Percentiles rank a stretch among this genome's conserved stretches.
These are phyloP conservation scores for Cytospora leucostoma DNA, from an alignment of 2,329 filamentous ascomycete genomes.

Conservation along the genomic window DNA sequence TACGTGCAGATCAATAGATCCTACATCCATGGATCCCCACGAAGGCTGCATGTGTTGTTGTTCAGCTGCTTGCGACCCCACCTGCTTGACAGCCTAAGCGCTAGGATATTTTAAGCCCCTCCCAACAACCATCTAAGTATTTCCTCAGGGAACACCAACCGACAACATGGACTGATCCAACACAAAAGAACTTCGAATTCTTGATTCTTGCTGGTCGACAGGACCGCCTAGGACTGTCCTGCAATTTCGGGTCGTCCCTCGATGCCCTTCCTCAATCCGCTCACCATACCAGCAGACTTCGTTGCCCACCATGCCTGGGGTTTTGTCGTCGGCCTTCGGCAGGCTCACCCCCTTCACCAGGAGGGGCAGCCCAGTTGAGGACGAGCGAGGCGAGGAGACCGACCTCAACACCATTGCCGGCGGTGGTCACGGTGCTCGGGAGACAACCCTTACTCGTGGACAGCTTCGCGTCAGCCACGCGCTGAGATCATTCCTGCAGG, in stretches of 20 bases:
- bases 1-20: conserved; percentile 3
- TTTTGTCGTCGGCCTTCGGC: conserved; percentile 31
- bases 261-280: background rate
- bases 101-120: conserved; percentile 16
- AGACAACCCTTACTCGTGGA: conserved; percentile 49
- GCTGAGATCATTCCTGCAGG: conserved; percentile 55
- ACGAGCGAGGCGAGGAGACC: conserved; percentile 56
- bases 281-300: background rate
- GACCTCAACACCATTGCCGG: conserved; percentile 55
- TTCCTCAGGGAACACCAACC: background rate
- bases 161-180: conserved; percentile 1
- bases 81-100: background rate
- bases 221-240: background rate
- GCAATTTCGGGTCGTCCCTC: background rate
- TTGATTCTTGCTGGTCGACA: conserved; percentile 1
- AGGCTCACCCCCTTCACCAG: conserved; percentile 44
- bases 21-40: background rate
- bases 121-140: background rate
- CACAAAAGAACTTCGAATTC: background rate
- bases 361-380: conserved; percentile 39
- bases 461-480: conserved; percentile 61
- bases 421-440: conserved; percentile 57
- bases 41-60: too few relatives aligned
- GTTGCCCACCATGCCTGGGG: conserved; percentile 13
- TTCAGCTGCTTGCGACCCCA: conserved; percentile 11